A percentile compares a stretch with the other conserved stretches of the same genome.
phyloP scores from a whole-genome alignment of 163 green algal genomes.

The Prototheca cutis region DNA sequence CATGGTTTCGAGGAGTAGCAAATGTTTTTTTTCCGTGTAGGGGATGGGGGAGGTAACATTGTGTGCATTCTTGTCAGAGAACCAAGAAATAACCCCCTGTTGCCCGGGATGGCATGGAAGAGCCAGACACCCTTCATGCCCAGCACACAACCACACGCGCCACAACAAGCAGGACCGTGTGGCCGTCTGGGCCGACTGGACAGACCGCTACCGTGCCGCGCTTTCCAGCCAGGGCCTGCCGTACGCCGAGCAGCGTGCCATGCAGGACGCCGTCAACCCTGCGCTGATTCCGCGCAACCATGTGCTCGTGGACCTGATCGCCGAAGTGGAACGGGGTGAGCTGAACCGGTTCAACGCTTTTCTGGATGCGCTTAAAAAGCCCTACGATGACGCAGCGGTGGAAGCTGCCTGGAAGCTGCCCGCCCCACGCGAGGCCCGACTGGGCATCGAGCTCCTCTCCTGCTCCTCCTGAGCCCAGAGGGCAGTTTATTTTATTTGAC shows the following conservation, averaged over 20 bases:
- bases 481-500: too few species aligned
- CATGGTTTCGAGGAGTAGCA: too few species aligned
- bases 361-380: conserved; percentile 47
- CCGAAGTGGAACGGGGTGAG: conserved; percentile 49
- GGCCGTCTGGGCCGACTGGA: conserved; percentile 48
- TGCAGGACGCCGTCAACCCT: conserved; percentile 55
- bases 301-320: conserved; percentile 64
- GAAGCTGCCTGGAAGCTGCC: conserved; percentile 41
- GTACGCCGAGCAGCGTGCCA: conserved; percentile 25
- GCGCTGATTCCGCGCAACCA: conserved; percentile 77
- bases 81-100: too few species aligned
- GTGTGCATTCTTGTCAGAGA: too few species aligned
- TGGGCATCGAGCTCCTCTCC: conserved; percentile 73
- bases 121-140: too few species aligned
- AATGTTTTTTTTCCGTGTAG: too few species aligned
- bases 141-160: too few species aligned
- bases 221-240: conserved; percentile 39
- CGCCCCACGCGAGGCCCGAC: conserved; percentile 33
- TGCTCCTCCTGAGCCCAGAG: conserved; percentile 37
- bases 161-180: conserved; percentile 34
- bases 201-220: conserved; percentile 31
- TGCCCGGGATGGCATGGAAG: too few species aligned
- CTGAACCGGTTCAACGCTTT: conserved; percentile 37
- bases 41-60: too few species aligned
- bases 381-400: conserved; percentile 55